Evolutionary conservation across 2,329 filamentous ascomycete species (phyloP).

Genomic region (Helotiales sp.): DNA sequence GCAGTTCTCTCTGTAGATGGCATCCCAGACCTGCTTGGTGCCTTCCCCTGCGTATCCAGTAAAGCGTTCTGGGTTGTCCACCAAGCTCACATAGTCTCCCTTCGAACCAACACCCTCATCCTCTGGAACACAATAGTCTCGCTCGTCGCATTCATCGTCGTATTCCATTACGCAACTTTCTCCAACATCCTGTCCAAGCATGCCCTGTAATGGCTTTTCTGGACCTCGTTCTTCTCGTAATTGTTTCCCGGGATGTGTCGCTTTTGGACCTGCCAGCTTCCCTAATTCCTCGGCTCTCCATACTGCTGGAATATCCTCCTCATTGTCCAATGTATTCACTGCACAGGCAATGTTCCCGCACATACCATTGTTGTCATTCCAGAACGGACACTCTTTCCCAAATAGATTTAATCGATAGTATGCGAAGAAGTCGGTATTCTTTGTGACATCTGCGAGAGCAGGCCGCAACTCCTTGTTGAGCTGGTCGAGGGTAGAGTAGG

Average conservation of each 20-base stretch:
- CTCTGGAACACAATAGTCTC: constrained; percentile 95
- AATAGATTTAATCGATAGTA: constrained; percentile 96
- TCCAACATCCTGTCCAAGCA: constrained; percentile 80
- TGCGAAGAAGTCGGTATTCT: constrained; percentile 94
- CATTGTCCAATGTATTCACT: constrained; percentile 91
- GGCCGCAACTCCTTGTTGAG: constrained; percentile 79
- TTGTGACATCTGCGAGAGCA: constrained; percentile 76
- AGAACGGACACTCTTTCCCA: constrained; percentile 93
- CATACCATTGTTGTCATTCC: constrained; percentile 89
- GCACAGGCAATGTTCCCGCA: constrained; percentile 97
- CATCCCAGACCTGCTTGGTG: constrained; percentile 89
- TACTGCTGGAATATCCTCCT: constrained; percentile 87
- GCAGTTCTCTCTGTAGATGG: constrained; percentile 96
- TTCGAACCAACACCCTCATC: constrained; percentile 85
- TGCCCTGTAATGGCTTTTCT: constrained; percentile 74
- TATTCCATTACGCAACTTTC: constrained; percentile 98
- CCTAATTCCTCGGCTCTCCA: constrained; percentile 92
- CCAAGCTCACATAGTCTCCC: constrained; percentile 93
- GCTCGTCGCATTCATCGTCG: constrained; percentile 93
- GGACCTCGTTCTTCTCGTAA: constrained; percentile 68
- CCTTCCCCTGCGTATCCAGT: constrained; percentile 89
- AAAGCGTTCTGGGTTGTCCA: constrained; percentile 92
- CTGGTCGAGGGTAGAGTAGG: constrained; percentile 84
- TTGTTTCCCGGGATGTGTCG: constrained; percentile 79
- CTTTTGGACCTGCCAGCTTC: constrained; percentile 87